Base-by-base conservation (phyloP, 2,329 filamentous ascomycete genomes). In the Tolypocladium ovalisporum region DNA sequence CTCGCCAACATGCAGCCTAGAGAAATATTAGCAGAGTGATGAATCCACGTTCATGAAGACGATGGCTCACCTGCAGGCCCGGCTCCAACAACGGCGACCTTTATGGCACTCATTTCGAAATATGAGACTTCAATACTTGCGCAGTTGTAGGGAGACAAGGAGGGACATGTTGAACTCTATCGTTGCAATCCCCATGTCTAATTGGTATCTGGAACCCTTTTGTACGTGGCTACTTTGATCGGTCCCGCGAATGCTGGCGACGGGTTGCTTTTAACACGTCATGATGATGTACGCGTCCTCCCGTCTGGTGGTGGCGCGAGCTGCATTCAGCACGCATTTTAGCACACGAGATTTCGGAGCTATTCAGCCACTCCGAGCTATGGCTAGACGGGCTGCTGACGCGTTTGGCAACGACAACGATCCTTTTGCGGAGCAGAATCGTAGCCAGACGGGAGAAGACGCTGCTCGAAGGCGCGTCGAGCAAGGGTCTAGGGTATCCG, bases 1-100 rank as follows among this genome's bases (percentile, higher is more conserved):
- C 77, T 75, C 44, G 78, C 80, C n/a, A 68, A 54, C 56, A 65
- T 61, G 37, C 66, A 68, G 9, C 66, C 66, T 68, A 22, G 27
- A 42, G 3, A 3, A n/a, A 15, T 1, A 27, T 32, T 22, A 52
- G 29, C 29, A 22, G 29, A 3, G 13, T 15, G 29, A 34, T 22
- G 1, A 5, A 10, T 3, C 27, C 13, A 3, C 17, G 29, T 35
- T 19, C 17, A 9, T 17, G 10, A 17, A 15, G 22, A 35, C 17
- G 34, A 19, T 19, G 29, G 22, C 39, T 13, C 19, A 55, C 54
- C 54, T 29, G 54, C 27, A n/a, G 54, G 54, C 24, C 54, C 54
- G 4, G 37, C 54, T 34, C 54, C 54, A 13, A 55, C 34, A 39
- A 55, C 37, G 19, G 54, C 54, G n/a, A 55, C 39, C 29, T n/a